Evolutionary conservation across 1,284 basidiomycete species (phyloP).

Genomic region (Vanrija humicola): DNA sequence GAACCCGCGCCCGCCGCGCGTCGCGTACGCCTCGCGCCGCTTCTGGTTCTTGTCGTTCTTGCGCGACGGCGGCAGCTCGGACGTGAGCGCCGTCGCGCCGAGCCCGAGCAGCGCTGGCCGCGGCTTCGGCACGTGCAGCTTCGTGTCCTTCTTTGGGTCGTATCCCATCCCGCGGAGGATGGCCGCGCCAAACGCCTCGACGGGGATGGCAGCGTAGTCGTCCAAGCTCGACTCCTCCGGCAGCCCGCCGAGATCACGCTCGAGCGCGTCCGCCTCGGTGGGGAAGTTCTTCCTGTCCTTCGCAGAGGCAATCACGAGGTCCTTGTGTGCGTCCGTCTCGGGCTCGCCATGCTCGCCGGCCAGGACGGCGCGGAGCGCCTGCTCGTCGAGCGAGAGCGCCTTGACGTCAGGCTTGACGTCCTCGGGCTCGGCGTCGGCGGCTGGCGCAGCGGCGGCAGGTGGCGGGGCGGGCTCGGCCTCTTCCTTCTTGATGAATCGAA

Average conservation of each 20-base stretch:
- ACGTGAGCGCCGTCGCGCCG: conserved; percentile 67
- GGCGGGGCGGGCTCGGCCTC: conserved; percentile 57
- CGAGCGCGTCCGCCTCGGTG: conserved; percentile 69
- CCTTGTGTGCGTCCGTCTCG: conserved; percentile 44
- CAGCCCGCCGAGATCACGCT: conserved; percentile 70
- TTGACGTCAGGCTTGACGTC: conserved; percentile 22
- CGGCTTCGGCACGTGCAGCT: conserved; percentile 71
- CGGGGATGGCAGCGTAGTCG: conserved; percentile 86
- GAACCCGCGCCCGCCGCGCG: conserved; percentile 42
- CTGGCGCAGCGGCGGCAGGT: conserved; percentile 45
- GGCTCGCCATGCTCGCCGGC: conserved; percentile 40
- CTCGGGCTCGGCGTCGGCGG: too few species aligned
- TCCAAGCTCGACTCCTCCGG: conserved; percentile 60
- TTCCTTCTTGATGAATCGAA: conserved; percentile 48
- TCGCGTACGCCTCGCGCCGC: conserved; percentile 25
- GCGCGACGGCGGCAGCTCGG: conserved; percentile 27
- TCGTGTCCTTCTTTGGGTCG: conserved; percentile 61
- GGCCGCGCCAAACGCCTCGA: conserved; percentile 89
- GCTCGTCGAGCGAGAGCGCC: conserved; percentile 35
- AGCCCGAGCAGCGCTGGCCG: conserved; percentile 82
- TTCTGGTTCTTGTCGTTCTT: conserved; percentile 22
- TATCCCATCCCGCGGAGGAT: conserved; percentile 96
- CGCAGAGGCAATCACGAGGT: conserved; percentile 50
- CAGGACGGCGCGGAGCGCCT: conserved; percentile 41
- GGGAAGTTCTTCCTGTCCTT: conserved; percentile 8